Percentiles rank a stretch among this genome's conserved stretches.
These are phyloP conservation scores for Botrytis byssoidea DNA, from an alignment of 2,329 filamentous ascomycete genomes.

Conservation along the genomic window DNA sequence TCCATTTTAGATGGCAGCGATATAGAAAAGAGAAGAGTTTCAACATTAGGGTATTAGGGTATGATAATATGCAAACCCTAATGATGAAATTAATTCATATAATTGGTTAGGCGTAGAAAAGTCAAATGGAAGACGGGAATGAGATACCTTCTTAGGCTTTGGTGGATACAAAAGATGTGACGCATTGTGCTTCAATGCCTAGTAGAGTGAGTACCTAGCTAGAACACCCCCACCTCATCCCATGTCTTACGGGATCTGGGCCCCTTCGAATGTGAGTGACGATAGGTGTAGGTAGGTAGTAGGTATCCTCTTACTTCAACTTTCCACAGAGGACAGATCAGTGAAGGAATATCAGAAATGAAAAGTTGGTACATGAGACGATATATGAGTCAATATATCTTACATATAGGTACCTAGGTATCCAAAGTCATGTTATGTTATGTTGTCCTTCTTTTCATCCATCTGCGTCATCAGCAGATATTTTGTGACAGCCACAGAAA, in stretches of 20 bases:
- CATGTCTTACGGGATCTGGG: conserved; percentile 2
- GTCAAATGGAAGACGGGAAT: neutral
- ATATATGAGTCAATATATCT: neutral
- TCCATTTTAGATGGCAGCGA: neutral
- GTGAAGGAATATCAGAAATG: no score
- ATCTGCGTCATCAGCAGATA: neutral
- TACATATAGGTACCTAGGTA: no score
- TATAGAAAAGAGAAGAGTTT: neutral
- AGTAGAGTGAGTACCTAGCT: neutral
- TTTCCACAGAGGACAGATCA: neutral
- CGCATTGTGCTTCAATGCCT: conserved; percentile 5
- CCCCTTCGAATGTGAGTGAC: neutral
- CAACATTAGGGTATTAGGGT: neutral
- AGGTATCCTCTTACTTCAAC: neutral
- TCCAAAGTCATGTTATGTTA: neutral
- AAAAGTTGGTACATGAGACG: neutral
- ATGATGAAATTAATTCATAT: neutral
- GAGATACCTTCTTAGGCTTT: neutral
- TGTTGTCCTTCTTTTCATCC: no score
- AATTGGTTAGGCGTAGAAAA: neutral
- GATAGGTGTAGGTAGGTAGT: neutral
- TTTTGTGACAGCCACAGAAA: neutral
- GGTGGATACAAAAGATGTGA: conserved; percentile 3
- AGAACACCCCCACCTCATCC: conserved; percentile 3
- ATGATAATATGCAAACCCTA: neutral